Evolutionary conservation across 73 alveolate genomes (phyloP), one percentile per base, ranked within the genome.

Genomic region (Paramecium octaurelia): DNA sequence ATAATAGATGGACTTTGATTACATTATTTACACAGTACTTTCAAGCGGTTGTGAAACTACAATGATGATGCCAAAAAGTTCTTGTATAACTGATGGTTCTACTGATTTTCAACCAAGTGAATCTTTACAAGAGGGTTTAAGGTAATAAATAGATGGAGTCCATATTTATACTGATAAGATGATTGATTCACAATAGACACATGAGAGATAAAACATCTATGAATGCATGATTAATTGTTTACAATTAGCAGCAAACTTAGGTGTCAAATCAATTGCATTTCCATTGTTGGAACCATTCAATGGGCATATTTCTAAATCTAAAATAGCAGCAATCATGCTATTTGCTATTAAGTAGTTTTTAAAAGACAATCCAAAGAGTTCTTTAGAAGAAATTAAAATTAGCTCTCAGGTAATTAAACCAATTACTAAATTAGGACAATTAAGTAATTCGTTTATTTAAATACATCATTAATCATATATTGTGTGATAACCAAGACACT

Each of bases 251-350:
- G 12, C 70, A 18, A n/a, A 42, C 16, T 43, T 80, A 80, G 91
- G 91, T 10, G 75, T 80, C 14, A 80, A 80, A 23, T 80, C 91
- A 10, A 80, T 80, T 9, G 76, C 91, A 43, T 80, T 80, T 46
- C 91, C 91, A 20, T 27, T 80, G 8, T 80, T 80, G 35, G 77
- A 80, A 80, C 70, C 91, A 21, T 80, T 20, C 6, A 23, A 42
- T 21, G 34, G 46, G 6, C 77, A 80, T 35, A 44, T 80, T 44
- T 42, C 91, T 44, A 80, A 80, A 23, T 80, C 91, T 14, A 80
- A 80, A 80, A n/a, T 80, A 8, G 73, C 73, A 16, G 43, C 91
- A 6, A 80, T 46, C 0, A 80, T 44, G 91, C 24, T 80, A 24
- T 48, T 40, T 80, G 91, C 91, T 14, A 80, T 80, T 4, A 80